Percentiles rank a stretch among this genome's conserved stretches.
These are phyloP conservation scores for Panaeolus papilionaceus DNA, from an alignment of 768 basidiomycete genomes.

Conservation along the genomic window DNA sequence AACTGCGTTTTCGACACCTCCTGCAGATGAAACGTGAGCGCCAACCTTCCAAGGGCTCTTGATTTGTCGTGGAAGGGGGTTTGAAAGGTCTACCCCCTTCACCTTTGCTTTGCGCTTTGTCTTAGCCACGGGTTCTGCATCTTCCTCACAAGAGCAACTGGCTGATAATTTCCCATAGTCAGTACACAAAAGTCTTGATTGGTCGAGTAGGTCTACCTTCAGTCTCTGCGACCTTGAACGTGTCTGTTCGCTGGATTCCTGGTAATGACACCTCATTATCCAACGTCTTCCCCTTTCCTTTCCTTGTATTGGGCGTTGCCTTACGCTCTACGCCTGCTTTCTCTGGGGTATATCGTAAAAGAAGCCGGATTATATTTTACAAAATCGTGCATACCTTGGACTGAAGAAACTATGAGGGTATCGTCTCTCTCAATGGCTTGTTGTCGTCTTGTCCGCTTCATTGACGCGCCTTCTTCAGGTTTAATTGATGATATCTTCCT, in stretches of 20 bases:
- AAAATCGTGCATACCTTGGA: not conserved
- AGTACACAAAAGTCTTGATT: not conserved
- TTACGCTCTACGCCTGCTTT: not conserved
- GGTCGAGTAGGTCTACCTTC: not conserved
- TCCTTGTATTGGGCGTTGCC: not conserved
- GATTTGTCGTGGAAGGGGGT: constrained; percentile 36
- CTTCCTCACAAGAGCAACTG: constrained; percentile 1
- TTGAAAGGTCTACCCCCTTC: constrained; percentile 24
- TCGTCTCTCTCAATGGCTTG: not conserved
- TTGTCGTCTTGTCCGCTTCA: not conserved
- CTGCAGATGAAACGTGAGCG: constrained; percentile 83
- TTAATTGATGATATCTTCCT: not conserved
- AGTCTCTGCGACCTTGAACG: not conserved
- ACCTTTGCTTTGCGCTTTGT: constrained; percentile 24
- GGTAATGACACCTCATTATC: not conserved
- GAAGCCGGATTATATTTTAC: too few relatives aligned
- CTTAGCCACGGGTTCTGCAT: not conserved
- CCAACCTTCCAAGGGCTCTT: constrained; percentile 71
- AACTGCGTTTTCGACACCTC: constrained; percentile 79
- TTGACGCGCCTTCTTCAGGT: not conserved
- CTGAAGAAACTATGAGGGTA: not conserved
- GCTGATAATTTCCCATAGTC: not conserved
- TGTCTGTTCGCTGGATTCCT: not conserved
- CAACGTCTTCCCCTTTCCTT: not conserved
- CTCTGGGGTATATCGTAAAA: too few relatives aligned